phyloP scores from a whole-genome alignment of 306 rosid genomes.

The Castanopsis chinensis region DNA sequence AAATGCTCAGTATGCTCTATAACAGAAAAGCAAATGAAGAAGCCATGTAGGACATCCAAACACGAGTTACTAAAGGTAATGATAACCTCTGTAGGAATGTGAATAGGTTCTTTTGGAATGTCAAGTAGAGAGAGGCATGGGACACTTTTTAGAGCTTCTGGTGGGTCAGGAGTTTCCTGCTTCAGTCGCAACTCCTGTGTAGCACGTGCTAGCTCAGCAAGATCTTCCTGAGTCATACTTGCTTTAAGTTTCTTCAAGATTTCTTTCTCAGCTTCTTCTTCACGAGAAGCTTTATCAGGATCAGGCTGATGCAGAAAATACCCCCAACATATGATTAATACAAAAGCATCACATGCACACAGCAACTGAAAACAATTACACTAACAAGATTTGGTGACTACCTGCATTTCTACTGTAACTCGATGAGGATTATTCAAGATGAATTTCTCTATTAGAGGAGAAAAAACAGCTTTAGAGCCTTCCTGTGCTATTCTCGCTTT shows the following conservation, averaged over 20 bases:
- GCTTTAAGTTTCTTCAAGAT: slow-evolving; percentile 68
- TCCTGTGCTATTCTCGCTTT: slow-evolving; percentile 81
- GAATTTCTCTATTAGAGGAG: slow-evolving; percentile 84
- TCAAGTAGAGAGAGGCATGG: slow-evolving; percentile 89
- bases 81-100: slow-evolving; percentile 74
- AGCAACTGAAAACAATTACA: neutral
- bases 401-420: slow-evolving; percentile 98
- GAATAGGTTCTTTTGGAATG: slow-evolving; percentile 91
- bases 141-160: slow-evolving; percentile 90
- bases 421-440: slow-evolving; percentile 82
- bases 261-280: slow-evolving; percentile 80
- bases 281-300: slow-evolving; percentile 82
- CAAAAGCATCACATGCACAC: slow-evolving; percentile 19
- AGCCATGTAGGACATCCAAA: neutral
- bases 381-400: slow-evolving; percentile 22
- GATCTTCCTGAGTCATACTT: slow-evolving; percentile 86
- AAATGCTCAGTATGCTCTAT: slow-evolving; percentile 15
- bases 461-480: slow-evolving; percentile 87
- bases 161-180: slow-evolving; percentile 97
- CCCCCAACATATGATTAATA: slow-evolving; percentile 17
- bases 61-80: slow-evolving; percentile 10
- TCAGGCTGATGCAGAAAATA: slow-evolving; percentile 71
- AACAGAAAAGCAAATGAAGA: slow-evolving; percentile 17
- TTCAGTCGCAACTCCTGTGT: slow-evolving; percentile 78
- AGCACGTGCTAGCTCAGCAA: slow-evolving; percentile 81